Evolutionary conservation across 192 early-diverging fungal species (phyloP).

Genomic region (Rhizophagus clarus): DNA sequence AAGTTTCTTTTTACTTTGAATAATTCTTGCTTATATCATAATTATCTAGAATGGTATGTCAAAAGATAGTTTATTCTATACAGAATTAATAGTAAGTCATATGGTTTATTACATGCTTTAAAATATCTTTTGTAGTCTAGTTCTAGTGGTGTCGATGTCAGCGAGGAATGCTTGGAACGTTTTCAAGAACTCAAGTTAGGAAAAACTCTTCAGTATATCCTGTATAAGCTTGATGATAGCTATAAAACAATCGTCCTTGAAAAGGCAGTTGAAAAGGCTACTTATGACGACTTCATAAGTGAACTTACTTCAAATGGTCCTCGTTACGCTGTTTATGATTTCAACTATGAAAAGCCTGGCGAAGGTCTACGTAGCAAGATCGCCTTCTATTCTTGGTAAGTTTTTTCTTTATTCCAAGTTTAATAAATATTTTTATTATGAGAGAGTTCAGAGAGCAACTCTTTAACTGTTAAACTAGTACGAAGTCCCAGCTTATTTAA

Average conservation of each 20-base stretch:
- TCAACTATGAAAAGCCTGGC: slow-evolving; percentile 71
- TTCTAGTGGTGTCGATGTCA: slow-evolving; percentile 68
- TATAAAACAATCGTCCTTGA: slow-evolving; percentile 70
- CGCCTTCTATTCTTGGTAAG: slow-evolving; percentile 81
- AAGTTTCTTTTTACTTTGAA: too few species aligned
- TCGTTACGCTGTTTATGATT: slow-evolving; percentile 90
- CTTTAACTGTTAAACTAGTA: too few species aligned
- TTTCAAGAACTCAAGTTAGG: slow-evolving; percentile 77
- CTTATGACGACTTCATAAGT: slow-evolving; percentile 72
- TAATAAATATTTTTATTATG: background rate
- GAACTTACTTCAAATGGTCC: slow-evolving; percentile 67
- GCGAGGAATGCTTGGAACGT: slow-evolving; percentile 57
- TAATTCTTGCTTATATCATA: background rate
- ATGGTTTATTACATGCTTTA: background rate
- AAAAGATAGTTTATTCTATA: background rate
- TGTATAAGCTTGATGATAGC: slow-evolving; percentile 81
- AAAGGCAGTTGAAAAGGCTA: slow-evolving; percentile 43
- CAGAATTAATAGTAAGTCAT: too few species aligned
- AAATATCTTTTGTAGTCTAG: slow-evolving; percentile 57
- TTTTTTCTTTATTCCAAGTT: background rate
- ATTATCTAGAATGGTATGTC: background rate
- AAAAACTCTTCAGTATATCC: slow-evolving; percentile 75
- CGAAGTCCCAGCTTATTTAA: too few species aligned
- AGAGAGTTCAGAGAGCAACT: too few species aligned
- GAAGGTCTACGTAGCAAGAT: slow-evolving; percentile 81